Percentiles rank a stretch among this genome's conserved stretches.
Evolutionary conservation across 805 yeast genomes (phyloP).

Genomic region (Candida chauliodis): DNA sequence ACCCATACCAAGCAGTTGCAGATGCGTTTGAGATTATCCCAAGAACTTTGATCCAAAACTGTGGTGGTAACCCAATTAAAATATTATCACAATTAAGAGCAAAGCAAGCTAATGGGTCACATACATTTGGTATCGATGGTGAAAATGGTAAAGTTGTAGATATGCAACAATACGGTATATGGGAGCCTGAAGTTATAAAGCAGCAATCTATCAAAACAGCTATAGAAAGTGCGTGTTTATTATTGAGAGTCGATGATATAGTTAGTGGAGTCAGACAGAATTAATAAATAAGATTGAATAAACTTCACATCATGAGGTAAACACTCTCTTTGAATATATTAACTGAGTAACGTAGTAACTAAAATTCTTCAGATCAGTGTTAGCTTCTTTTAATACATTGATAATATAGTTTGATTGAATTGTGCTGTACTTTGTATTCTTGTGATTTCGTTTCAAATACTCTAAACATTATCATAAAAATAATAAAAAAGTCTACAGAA

Average conservation of each 20-base stretch:
- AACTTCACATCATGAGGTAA: not conserved
- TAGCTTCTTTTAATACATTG: too few species aligned
- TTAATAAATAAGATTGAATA: slow-evolving; percentile 8
- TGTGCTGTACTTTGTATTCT: too few species aligned
- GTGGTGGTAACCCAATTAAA: slow-evolving; percentile 96
- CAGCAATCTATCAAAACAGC: slow-evolving; percentile 98
- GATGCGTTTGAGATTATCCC: slow-evolving; percentile 99
- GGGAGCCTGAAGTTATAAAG: slow-evolving; percentile 99
- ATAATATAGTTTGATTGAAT: too few species aligned
- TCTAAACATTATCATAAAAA: too few species aligned
- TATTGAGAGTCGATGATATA: slow-evolving; percentile 94
- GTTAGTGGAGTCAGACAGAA: slow-evolving; percentile 86
- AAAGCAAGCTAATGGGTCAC: slow-evolving; percentile 86
- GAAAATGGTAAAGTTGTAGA: slow-evolving; percentile 91
- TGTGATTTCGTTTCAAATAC: too few species aligned
- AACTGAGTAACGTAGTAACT: too few species aligned
- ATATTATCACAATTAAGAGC: slow-evolving; percentile 89
- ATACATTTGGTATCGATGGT: slow-evolving; percentile 91
- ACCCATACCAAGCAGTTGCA: slow-evolving; percentile 99
- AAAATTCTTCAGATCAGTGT: too few species aligned
- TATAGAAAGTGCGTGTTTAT: slow-evolving; percentile 91
- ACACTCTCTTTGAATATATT: too few species aligned
- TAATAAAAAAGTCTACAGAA: too few species aligned
- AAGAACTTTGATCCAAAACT: slow-evolving; percentile 93
- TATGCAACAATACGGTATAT: slow-evolving; percentile 92